phyloP scores from a whole-genome alignment of 2,329 filamentous ascomycete genomes.

The Saccharata proteae region DNA sequence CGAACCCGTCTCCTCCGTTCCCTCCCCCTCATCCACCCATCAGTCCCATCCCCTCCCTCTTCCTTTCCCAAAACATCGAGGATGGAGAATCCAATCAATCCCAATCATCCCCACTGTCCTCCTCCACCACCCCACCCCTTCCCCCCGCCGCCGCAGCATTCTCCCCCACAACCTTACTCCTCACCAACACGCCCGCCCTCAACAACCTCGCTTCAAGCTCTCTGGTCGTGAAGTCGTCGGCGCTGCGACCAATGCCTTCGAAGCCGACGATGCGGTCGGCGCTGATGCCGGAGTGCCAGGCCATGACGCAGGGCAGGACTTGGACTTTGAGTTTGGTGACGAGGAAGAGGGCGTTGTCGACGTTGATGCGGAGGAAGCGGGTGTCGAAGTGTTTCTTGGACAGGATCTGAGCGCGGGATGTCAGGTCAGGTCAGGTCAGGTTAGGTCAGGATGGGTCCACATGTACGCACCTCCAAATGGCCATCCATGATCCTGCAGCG shows the following conservation, averaged over 20 bases:
- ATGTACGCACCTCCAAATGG: slow-evolving; percentile 34
- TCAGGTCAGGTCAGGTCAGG: slow-evolving; percentile 4
- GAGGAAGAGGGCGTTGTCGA: slow-evolving; percentile 48
- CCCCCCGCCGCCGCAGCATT: slow-evolving; percentile 16
- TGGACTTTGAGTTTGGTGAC: slow-evolving; percentile 46
- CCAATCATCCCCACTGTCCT: slow-evolving; percentile 42
- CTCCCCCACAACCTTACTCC: slow-evolving; percentile 39
- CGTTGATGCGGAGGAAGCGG: slow-evolving; percentile 45
- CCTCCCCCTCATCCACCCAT: too few relatives aligned
- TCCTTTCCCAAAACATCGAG: too few relatives aligned
- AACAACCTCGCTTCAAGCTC: slow-evolving; percentile 43
- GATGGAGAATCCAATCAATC: too few relatives aligned
- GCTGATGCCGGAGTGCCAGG: slow-evolving; percentile 43
- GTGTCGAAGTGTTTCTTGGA: slow-evolving; percentile 48
- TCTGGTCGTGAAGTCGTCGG: slow-evolving; percentile 41
- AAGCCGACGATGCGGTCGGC: slow-evolving; percentile 48
- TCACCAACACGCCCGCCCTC: slow-evolving; percentile 37
- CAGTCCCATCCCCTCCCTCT: too few relatives aligned
- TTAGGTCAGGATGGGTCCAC: neutral
- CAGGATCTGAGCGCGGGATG: slow-evolving; percentile 25
- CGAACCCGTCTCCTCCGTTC: too few relatives aligned
- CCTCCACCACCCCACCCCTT: slow-evolving; percentile 22
- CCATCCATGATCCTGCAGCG: slow-evolving; percentile 51
- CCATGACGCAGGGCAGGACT: slow-evolving; percentile 46
- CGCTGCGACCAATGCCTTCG: slow-evolving; percentile 42